These are phyloP conservation scores for Phytophthora gonapodyides DNA, from an alignment of 352 stramenopile genomes.

Conservation along the genomic window DNA sequence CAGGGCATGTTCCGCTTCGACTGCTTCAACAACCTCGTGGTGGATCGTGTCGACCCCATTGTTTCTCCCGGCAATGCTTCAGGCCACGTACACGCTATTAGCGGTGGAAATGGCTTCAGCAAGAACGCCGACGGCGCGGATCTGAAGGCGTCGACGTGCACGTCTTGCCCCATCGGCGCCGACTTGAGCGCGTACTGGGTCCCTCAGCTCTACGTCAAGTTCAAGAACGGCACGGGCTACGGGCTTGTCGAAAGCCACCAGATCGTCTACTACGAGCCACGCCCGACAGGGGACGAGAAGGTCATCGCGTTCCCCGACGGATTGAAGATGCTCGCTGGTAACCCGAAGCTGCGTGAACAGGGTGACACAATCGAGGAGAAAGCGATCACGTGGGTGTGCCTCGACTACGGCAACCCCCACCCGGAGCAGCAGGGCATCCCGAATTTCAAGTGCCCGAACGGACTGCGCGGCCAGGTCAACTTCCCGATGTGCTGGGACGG, in stretches of 20 bases:
- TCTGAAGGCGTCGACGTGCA: slow-evolving; percentile 52
- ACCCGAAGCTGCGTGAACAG: slow-evolving; percentile 38
- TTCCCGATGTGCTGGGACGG: slow-evolving; percentile 65
- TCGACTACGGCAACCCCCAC: slow-evolving; percentile 49
- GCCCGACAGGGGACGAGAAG: slow-evolving; percentile 36
- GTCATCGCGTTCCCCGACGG: slow-evolving; percentile 50
- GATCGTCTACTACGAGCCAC: slow-evolving; percentile 58
- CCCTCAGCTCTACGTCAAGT: slow-evolving; percentile 54
- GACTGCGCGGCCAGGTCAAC: slow-evolving; percentile 55
- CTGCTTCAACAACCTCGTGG: slow-evolving; percentile 62
- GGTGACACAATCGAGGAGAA: slow-evolving; percentile 45
- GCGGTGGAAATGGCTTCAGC: slow-evolving; percentile 58
- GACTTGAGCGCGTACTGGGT: slow-evolving; percentile 62
- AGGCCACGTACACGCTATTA: slow-evolving; percentile 48
- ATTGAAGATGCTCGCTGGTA: slow-evolving; percentile 55
- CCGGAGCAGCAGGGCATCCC: slow-evolving; percentile 52
- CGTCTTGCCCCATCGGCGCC: slow-evolving; percentile 52
- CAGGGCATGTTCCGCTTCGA: slow-evolving; percentile 51
- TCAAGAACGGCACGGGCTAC: slow-evolving; percentile 62
- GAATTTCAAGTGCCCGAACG: slow-evolving; percentile 48
- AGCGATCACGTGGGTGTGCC: slow-evolving; percentile 52
- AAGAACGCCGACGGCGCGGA: slow-evolving; percentile 39
- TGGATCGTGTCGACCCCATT: slow-evolving; percentile 56
- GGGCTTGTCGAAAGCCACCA: slow-evolving; percentile 54
- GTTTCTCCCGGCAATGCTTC: slow-evolving; percentile 30